Percentiles rank a stretch among this genome's conserved stretches.
These are phyloP conservation scores for Kockovaella imperatae DNA, from an alignment of 768 basidiomycete genomes.

Conservation along the genomic window DNA sequence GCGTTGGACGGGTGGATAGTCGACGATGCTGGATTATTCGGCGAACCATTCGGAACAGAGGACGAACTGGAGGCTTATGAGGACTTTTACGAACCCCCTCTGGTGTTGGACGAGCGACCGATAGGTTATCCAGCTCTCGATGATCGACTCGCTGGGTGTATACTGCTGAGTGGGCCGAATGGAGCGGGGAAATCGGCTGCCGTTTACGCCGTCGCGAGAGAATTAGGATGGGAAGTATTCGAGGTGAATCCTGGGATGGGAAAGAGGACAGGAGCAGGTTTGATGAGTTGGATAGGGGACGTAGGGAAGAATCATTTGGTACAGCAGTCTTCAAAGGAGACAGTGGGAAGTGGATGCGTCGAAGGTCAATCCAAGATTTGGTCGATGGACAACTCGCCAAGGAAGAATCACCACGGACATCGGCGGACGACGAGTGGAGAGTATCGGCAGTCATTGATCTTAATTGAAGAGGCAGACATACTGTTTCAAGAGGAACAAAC, in stretches of 20 bases:
- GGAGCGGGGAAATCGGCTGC: slow-evolving; percentile 87
- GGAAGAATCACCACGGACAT: slow-evolving; percentile 4
- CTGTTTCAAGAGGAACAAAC: slow-evolving; percentile 71
- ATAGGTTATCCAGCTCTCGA: slow-evolving; percentile 17
- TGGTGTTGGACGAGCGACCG: slow-evolving; percentile 12
- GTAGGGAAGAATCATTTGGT: slow-evolving; percentile 90
- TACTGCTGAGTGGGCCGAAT: slow-evolving; percentile 71
- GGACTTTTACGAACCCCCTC: slow-evolving; percentile 16
- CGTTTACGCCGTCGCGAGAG: slow-evolving; percentile 86
- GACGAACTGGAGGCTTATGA: slow-evolving; percentile 12
- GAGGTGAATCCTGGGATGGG: slow-evolving; percentile 95
- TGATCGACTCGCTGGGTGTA: slow-evolving; percentile 64
- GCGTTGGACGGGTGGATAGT: slow-evolving; percentile 42
- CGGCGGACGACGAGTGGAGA: background rate
- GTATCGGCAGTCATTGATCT: slow-evolving; percentile 72
- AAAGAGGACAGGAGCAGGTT: slow-evolving; percentile 68
- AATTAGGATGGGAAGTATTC: slow-evolving; percentile 91
- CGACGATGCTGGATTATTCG: slow-evolving; percentile 36
- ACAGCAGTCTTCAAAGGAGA: slow-evolving; percentile 7
- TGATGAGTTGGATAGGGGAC: slow-evolving; percentile 77
- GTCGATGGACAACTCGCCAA: slow-evolving; percentile 4
- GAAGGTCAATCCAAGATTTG: slow-evolving; percentile 4
- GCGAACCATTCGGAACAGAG: slow-evolving; percentile 11
- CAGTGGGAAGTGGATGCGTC: background rate
- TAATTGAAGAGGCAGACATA: slow-evolving; percentile 93